Percentiles rank a stretch among this genome's conserved stretches.
phyloP scores from a whole-genome alignment of 345 rosid genomes.

The Citrus hindsii region DNA sequence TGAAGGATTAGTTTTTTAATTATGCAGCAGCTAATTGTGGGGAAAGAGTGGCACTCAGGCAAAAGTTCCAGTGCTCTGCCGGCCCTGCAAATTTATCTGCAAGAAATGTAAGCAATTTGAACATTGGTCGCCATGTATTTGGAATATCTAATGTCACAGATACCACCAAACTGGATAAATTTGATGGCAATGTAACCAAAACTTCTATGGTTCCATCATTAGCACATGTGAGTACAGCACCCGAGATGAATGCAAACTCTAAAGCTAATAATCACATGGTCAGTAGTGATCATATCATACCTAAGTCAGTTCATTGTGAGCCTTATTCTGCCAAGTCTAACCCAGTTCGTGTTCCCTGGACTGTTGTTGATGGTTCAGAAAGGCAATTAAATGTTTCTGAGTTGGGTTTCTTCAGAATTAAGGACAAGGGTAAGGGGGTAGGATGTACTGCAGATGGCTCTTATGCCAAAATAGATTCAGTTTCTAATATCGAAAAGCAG shows the following conservation, averaged over 20 bases:
- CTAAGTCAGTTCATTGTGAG: constrained; percentile 17
- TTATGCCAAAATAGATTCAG: constrained; percentile 14
- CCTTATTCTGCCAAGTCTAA: constrained; percentile 22
- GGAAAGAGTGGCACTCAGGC: constrained; percentile 27
- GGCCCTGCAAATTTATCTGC: constrained; percentile 14
- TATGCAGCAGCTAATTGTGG: constrained; percentile 28
- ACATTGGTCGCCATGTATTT: constrained; percentile 14
- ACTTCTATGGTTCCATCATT: constrained; percentile 11
- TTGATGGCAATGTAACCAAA: constrained; percentile 10
- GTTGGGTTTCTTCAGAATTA: constrained; percentile 19
- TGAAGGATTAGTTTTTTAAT: constrained; percentile 21
- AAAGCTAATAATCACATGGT: constrained; percentile 11
- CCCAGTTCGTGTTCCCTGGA: constrained; percentile 13
- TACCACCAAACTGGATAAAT: constrained; percentile 16
- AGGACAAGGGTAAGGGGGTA: constrained; percentile 24
- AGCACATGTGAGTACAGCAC: constrained; percentile 1
- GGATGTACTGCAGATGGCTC: constrained; percentile 21
- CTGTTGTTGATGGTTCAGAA: constrained; percentile 17
- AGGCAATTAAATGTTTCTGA: constrained; percentile 21
- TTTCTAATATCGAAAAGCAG: constrained; percentile 24
- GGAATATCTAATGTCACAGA: background rate
- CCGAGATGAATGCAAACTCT: constrained; percentile 18
- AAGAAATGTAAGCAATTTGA: constrained; percentile 24
- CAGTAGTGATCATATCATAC: constrained; percentile 10
- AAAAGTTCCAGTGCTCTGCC: constrained; percentile 15